Evolutionary conservation across 176 grass and related monocot species (phyloP).

Genomic region (Canna indica): DNA sequence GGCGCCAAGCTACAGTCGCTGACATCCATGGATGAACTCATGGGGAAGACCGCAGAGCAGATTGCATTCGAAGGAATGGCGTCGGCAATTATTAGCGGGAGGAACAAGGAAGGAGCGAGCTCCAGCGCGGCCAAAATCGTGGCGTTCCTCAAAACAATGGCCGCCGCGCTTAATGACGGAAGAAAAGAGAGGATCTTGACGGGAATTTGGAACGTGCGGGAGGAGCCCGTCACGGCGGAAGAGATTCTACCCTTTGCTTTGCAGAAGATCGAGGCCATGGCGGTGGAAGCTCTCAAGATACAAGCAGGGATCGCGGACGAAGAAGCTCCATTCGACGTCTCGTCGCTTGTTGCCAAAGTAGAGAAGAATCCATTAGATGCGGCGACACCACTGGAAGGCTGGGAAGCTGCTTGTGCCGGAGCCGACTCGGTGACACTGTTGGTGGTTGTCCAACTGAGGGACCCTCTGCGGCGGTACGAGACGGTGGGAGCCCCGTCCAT

Average conservation of each 20-base stretch:
- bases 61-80: constrained; percentile 97
- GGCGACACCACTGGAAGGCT: constrained; percentile 45
- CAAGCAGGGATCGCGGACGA: constrained; percentile 62
- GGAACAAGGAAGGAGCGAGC: constrained; percentile 64
- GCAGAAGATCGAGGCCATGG: constrained; percentile 76
- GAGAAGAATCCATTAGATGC: constrained; percentile 37
- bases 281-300: constrained; percentile 67
- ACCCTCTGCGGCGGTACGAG: constrained; percentile 78
- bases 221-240: constrained; percentile 43
- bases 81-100: constrained; percentile 56
- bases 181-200: constrained; percentile 62
- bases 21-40: constrained; percentile 59
- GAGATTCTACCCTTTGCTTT: constrained; percentile 67
- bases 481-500: constrained; percentile 56
- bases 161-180: constrained; percentile 35
- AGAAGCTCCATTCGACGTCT: constrained; percentile 58
- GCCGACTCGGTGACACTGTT: constrained; percentile 33
- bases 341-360: constrained; percentile 4
- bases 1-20: constrained; percentile 33
- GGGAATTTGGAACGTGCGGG: constrained; percentile 61
- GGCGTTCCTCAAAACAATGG: constrained; percentile 56
- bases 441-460: constrained; percentile 64
- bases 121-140: constrained; percentile 60
- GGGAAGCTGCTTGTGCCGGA: constrained; percentile 22
- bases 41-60: constrained; percentile 86